Evolutionary conservation across 345 rosid species (phyloP), one percentile per base, ranked within the genome.

Genomic region (Capsella bursapastoris): DNA sequence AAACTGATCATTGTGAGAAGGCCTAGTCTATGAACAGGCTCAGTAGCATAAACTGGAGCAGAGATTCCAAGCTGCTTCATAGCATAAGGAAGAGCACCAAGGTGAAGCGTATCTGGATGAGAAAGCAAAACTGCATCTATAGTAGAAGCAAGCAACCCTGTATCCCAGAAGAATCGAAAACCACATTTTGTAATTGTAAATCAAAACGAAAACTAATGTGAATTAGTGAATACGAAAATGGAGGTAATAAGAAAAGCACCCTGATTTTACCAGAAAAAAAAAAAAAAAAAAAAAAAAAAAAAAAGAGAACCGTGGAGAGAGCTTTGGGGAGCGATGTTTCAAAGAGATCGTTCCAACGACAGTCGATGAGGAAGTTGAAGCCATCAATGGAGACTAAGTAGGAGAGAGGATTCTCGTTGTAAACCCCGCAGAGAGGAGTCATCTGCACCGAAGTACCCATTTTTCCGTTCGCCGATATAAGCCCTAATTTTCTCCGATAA

Each of bases 371-470:
- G 89, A 95, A 87, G 79, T 86, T 89, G 84, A 95, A 95, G 74
- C 88, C 87, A 72, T 95, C 97, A 31, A 95, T 75, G 79, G 97
- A 88, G 78, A 92, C 87, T n/a, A 92, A 67, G 84, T 95, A 95
- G 0, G 96, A 87, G 35, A 92, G 81, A 16, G 99, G 97, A 55
- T 90, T 92, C 87, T 92, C 97, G 70, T 88, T 95, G 92, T 87
- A 95, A 25, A 86, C 97, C 38, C 99, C 99, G 45, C 93, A 82
- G 1, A 95, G 75, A 0, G 97, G 97, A 27, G 90, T 82, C 6
- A 92, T 87, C 76, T 89, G 97, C 78, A 92, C 99, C 18, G 97
- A 95, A 2, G 99, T 95, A 45, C 99, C 99, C 99, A 95, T 91
- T 34, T 68, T 47, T 29, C 13, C 10, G 27, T 57, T 74, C 25